Evolutionary conservation across 129 eudicot genomes (phyloP).

Genomic region (Arctium minus): DNA sequence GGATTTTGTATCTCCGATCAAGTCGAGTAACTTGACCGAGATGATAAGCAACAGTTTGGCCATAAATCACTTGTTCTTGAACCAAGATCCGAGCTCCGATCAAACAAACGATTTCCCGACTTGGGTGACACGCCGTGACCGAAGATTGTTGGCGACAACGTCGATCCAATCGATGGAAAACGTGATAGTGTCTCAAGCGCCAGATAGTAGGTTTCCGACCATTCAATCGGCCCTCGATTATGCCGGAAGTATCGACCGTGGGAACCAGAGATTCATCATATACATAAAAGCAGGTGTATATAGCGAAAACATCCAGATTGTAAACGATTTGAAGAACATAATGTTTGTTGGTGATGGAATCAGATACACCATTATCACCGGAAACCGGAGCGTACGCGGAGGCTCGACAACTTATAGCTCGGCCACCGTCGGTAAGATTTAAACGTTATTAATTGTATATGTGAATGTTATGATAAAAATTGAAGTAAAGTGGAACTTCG

Average conservation of each 20-base stretch:
- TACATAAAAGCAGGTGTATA: conserved; percentile 64
- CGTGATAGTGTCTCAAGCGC: conserved; percentile 57
- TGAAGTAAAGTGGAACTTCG: conserved; percentile 19
- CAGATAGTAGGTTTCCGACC: conserved; percentile 44
- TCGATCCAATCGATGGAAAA: conserved; percentile 35
- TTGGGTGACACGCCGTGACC: conserved; percentile 52
- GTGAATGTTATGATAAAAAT: conserved; percentile 12
- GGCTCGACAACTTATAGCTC: conserved; percentile 77
- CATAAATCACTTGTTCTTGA: conserved; percentile 38
- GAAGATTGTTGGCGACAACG: conserved; percentile 41
- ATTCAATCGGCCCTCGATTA: conserved; percentile 61
- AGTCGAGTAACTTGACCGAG: conserved; percentile 54
- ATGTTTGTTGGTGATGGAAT: conserved; percentile 82
- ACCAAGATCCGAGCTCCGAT: background rate
- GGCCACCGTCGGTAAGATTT: conserved; percentile 67
- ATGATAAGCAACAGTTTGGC: conserved; percentile 67
- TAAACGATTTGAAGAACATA: conserved; percentile 42
- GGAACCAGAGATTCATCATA: conserved; percentile 44
- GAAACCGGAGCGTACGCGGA: conserved; percentile 52
- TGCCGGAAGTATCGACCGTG: conserved; percentile 42
- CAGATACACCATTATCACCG: conserved; percentile 62
- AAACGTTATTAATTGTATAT: conserved; percentile 4
- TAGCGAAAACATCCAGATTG: conserved; percentile 53
- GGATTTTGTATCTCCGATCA: conserved; percentile 40
- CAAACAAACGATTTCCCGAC: conserved; percentile 39